These are phyloP conservation scores for Amaranthus tricolor DNA, from an alignment of 179 eudicot species.

Conservation along the genomic window DNA sequence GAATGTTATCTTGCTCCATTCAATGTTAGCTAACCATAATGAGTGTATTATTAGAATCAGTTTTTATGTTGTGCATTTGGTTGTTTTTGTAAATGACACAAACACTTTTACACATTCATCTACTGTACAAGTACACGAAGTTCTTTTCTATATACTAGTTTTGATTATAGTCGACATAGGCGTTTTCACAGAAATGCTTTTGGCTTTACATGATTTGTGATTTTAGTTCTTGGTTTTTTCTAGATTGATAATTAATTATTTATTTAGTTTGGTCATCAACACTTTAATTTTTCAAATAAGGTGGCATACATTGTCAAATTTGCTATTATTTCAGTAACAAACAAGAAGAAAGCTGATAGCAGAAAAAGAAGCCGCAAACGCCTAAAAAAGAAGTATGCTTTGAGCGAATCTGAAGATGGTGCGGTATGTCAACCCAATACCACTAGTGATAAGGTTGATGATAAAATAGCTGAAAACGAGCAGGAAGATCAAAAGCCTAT, in stretches of 20 bases:
- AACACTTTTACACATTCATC: not conserved
- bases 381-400: conserved; percentile 48
- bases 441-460: not conserved
- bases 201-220: not conserved
- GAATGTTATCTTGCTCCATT: too few relatives aligned
- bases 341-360: conserved; percentile 28
- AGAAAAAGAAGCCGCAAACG: conserved; percentile 32
- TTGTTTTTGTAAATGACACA: not conserved
- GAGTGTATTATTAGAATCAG: not conserved
- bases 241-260: too few relatives aligned
- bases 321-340: conserved; percentile 24
- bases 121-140: not conserved
- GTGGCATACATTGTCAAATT: not conserved
- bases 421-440: conserved; percentile 27
- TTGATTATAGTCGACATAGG: not conserved
- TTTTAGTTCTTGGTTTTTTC: not conserved
- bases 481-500: conserved; percentile 37
- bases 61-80: not conserved
- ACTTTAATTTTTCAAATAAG: not conserved
- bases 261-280: not conserved
- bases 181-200: not conserved
- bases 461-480: conserved; percentile 23
- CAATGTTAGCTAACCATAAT: too few relatives aligned
- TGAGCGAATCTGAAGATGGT: conserved; percentile 55
- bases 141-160: not conserved